These are phyloP conservation scores for Fomitopsis pinicola DNA, from an alignment of 1,284 basidiomycete species.

Conservation along the genomic window DNA sequence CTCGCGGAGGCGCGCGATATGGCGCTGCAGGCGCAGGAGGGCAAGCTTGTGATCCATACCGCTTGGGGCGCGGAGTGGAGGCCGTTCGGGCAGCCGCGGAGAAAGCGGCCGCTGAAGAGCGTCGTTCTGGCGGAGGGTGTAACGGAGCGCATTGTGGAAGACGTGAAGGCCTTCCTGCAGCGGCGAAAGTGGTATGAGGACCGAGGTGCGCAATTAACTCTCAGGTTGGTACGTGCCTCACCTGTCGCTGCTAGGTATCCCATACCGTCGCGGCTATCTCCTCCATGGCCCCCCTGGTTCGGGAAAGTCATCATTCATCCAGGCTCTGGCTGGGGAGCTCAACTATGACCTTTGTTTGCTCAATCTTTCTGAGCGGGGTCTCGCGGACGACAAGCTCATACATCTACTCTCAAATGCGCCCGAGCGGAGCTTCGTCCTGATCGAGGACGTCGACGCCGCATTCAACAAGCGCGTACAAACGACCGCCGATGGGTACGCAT, in stretches of 20 bases:
- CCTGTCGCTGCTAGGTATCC: constrained; percentile 70
- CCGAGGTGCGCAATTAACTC: constrained; percentile 57
- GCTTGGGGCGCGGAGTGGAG: constrained; percentile 97
- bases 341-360: constrained; percentile 96
- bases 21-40: constrained; percentile 84
- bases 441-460: constrained; percentile 98
- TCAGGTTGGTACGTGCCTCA: constrained; percentile 2
- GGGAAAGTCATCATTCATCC: constrained; percentile 98
- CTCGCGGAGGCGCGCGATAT: constrained; percentile 87
- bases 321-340: constrained; percentile 90
- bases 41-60: constrained; percentile 94
- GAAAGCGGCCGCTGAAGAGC: constrained; percentile 83
- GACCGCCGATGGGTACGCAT: constrained; percentile 78
- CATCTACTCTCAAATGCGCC: constrained; percentile 92
- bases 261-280: constrained; percentile 94
- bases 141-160: constrained; percentile 74
- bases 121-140: constrained; percentile 88
- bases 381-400: constrained; percentile 96
- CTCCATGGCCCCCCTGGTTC: constrained; percentile 96
- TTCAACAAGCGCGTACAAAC: constrained; percentile 91
- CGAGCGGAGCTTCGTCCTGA: constrained; percentile 87
- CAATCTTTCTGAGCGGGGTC: constrained; percentile 93
- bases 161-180: constrained; percentile 80
- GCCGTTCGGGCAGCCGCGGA: constrained; percentile 90
- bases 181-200: constrained; percentile 95